phyloP scores from a whole-genome alignment of 2,329 filamentous ascomycete genomes.

The Diaporthe ilicicola region DNA sequence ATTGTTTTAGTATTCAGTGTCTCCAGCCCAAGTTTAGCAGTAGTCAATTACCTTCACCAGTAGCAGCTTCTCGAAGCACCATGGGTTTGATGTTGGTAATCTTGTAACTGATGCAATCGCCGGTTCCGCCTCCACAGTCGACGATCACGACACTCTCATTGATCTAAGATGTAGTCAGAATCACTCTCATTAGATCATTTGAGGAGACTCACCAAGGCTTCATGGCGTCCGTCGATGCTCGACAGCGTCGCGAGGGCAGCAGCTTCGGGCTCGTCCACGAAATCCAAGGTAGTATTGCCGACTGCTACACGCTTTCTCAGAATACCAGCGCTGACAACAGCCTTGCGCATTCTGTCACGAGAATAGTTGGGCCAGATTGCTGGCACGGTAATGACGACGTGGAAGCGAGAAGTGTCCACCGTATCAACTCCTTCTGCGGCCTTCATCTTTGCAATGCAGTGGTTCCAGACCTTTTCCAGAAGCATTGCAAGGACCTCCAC shows the following conservation, averaged over 20 bases:
- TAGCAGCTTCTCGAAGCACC: slow-evolving; percentile 46
- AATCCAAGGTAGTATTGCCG: slow-evolving; percentile 43
- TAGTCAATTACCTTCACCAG: slow-evolving; percentile 48
- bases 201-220: too few relatives aligned
- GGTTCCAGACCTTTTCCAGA: slow-evolving; percentile 47
- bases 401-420: slow-evolving; percentile 39
- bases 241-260: slow-evolving; percentile 50
- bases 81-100: slow-evolving; percentile 38
- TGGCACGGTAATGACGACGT: slow-evolving; percentile 53
- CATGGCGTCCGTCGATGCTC: slow-evolving; percentile 39
- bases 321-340: slow-evolving; percentile 47
- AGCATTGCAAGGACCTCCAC: slow-evolving; percentile 42
- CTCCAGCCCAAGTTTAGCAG: too few relatives aligned
- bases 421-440: slow-evolving; percentile 37
- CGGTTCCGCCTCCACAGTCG: slow-evolving; percentile 45
- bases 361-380: slow-evolving; percentile 56
- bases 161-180: background rate
- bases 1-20: too few relatives aligned
- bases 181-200: too few relatives aligned
- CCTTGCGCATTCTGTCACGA: slow-evolving; percentile 47
- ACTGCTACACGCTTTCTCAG: slow-evolving; percentile 38
- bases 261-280: slow-evolving; percentile 55
- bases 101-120: slow-evolving; percentile 50
- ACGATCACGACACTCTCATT: slow-evolving; percentile 40
- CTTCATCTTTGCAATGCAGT: slow-evolving; percentile 40